phyloP scores from a whole-genome alignment of 208 protist species.

The Crithidia thermophila region DNA sequence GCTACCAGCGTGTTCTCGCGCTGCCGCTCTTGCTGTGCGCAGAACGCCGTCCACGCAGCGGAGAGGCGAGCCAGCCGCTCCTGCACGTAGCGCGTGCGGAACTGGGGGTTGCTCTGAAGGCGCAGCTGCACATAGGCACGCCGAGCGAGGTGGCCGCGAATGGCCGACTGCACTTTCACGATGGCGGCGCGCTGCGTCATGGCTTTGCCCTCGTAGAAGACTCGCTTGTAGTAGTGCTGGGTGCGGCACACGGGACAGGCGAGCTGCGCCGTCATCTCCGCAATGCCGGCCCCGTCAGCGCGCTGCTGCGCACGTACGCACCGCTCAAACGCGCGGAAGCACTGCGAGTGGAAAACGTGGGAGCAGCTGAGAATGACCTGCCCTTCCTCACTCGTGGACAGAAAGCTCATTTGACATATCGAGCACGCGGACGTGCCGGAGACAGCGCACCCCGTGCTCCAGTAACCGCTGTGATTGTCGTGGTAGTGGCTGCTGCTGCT shows the following conservation, averaged over 20 bases:
- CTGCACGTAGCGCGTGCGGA: conserved; percentile 65
- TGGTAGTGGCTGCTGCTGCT: neutral
- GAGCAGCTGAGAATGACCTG: conserved; percentile 88
- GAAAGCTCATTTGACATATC: conserved; percentile 84
- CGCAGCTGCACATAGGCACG: conserved; percentile 59
- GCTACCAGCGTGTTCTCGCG: conserved; percentile 40
- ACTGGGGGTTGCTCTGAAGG: conserved; percentile 50
- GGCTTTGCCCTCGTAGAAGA: conserved; percentile 80
- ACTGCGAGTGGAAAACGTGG: conserved; percentile 87
- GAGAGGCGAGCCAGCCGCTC: conserved; percentile 65
- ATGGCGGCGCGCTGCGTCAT: conserved; percentile 80
- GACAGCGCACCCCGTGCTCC: conserved; percentile 2
- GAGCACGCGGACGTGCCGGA: conserved; percentile 42
- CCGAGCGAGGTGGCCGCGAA: conserved; percentile 65
- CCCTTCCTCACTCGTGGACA: conserved; percentile 50
- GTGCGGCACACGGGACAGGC: conserved; percentile 83
- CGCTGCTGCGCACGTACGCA: conserved; percentile 59
- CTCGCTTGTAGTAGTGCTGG: conserved; percentile 82
- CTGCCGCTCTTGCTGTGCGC: conserved; percentile 37
- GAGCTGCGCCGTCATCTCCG: conserved; percentile 35
- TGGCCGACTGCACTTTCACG: conserved; percentile 69
- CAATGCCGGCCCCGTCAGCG: conserved; percentile 30
- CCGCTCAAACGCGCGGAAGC: conserved; percentile 85
- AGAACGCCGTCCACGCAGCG: conserved; percentile 54
- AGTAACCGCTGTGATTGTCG: neutral